phyloP scores from a whole-genome alignment of 441 rosid genomes.

The Manihot esculenta region DNA sequence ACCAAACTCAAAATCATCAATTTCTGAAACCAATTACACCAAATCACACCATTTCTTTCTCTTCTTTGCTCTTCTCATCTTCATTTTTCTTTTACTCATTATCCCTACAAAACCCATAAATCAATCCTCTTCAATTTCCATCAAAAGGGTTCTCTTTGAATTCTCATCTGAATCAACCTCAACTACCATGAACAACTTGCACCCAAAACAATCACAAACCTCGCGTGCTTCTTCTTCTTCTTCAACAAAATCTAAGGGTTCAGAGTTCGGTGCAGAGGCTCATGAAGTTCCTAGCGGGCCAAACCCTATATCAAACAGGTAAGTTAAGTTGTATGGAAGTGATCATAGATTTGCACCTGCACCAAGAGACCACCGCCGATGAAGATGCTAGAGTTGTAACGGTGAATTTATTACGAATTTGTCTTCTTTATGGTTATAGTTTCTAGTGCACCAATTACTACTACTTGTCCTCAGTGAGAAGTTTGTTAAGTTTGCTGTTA shows the following conservation, averaged over 20 bases:
- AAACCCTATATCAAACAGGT: slow-evolving; percentile 85
- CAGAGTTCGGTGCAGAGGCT: slow-evolving; percentile 48
- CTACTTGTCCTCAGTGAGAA: slow-evolving; percentile 38
- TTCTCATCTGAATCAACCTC: slow-evolving; percentile 36
- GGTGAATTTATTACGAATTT: slow-evolving; percentile 24
- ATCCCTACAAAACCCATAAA: slow-evolving; percentile 25
- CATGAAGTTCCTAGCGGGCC: slow-evolving; percentile 98
- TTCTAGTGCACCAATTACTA: slow-evolving; percentile 32
- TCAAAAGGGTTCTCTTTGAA: slow-evolving; percentile 54
- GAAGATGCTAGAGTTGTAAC: slow-evolving; percentile 20
- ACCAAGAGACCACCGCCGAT: neutral
- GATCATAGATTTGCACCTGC: slow-evolving; percentile 14
- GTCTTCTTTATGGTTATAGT: slow-evolving; percentile 29
- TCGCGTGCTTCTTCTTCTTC: slow-evolving; percentile 19
- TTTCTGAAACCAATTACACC: slow-evolving; percentile 31
- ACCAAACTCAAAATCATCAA: slow-evolving; percentile 34
- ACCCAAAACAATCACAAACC: slow-evolving; percentile 29
- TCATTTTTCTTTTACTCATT: slow-evolving; percentile 46
- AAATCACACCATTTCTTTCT: slow-evolving; percentile 34
- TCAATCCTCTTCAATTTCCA: slow-evolving; percentile 29
- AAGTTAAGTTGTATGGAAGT: too few species aligned
- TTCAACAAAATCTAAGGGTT: slow-evolving; percentile 29
- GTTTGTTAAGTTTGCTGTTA: slow-evolving; percentile 36
- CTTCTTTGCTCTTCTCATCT: slow-evolving; percentile 37
- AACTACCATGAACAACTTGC: slow-evolving; percentile 43